Base-by-base conservation (phyloP, 805 yeast genomes). In the Geotrichum ghanense region DNA sequence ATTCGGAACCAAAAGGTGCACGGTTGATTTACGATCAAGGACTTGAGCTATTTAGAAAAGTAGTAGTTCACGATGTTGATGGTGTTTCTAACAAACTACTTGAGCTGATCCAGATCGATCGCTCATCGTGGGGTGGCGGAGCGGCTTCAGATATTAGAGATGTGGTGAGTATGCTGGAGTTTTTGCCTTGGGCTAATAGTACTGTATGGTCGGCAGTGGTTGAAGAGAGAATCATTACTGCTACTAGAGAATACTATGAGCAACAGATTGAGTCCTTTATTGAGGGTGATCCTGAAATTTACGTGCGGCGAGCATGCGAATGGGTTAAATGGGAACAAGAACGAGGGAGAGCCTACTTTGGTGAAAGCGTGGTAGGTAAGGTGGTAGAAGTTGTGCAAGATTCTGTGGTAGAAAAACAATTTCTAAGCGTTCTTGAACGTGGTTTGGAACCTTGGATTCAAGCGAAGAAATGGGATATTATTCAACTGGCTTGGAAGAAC, bases 1-100 rank as follows among this genome's bases (percentile, higher is more conserved):
- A 83, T 54, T 83, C 88, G 22, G 79, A 77, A 53, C 89, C 82
- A 52, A 62, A 64, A 25, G 79, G 76, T 54, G 65, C 77, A 44
- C 77, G 83, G 3, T 66, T 79, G 48, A 71, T 82, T 2, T 81
- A 80, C 57, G 95, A 88, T 57, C 70, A 80, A 43, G 94, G 95
- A 0, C 68, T 87, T 21, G 73, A 72, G 25, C 61, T 79, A 6
- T 88, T 86, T 60, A 74, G 82, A 49, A 79, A 76, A 34, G 65
- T 70, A 22, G 70, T 87, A 4, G 63, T 88, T 27, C 72, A 74
- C 25, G 42, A 22, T 39, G 25, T 22, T 49, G 64, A 67, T 43
- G 66, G 19, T n/a, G 37, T 25, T 61, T 83, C 46, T 73, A 76
- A 43, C 57, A 64, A 3, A 67, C 74, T 7, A 60, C 83, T 2